phyloP scores from a whole-genome alignment of 1,139 yeast genomes.

The Pichia sp. region DNA sequence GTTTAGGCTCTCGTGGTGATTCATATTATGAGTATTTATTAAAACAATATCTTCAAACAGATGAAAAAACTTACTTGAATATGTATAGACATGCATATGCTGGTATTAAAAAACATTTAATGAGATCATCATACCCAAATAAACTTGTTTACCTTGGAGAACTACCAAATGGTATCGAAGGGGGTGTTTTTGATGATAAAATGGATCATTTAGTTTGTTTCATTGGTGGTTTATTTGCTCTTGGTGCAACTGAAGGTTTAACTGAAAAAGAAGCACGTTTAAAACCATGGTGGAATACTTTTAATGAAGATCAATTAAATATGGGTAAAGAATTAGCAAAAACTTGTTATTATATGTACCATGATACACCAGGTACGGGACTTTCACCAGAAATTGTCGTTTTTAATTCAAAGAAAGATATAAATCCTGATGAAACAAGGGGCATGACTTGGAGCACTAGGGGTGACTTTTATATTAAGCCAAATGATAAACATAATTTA shows the following conservation, averaged over 20 bases:
- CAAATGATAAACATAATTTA: conserved; percentile 69
- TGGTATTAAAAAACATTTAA: conserved; percentile 64
- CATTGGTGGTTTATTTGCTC: conserved; percentile 82
- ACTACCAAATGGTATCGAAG: conserved; percentile 57
- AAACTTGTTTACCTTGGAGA: conserved; percentile 73
- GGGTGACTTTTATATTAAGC: conserved; percentile 52
- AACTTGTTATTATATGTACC: conserved; percentile 81
- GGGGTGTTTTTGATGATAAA: conserved; percentile 58
- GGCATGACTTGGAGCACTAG: conserved; percentile 6
- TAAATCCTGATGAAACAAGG: conserved; percentile 15
- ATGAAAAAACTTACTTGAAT: conserved; percentile 58
- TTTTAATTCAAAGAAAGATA: conserved; percentile 42
- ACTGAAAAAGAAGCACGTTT: conserved; percentile 46
- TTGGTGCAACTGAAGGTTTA: conserved; percentile 82
- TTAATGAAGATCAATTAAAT: conserved; percentile 51
- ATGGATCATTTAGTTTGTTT: conserved; percentile 96
- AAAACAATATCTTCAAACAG: conserved; percentile 80
- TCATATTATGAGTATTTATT: conserved; percentile 86
- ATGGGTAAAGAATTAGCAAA: conserved; percentile 72
- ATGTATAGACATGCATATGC: conserved; percentile 75
- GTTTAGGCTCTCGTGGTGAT: conserved; percentile 89
- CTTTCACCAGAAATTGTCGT: conserved; percentile 85
- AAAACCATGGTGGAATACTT: conserved; percentile 37
- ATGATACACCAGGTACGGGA: conserved; percentile 62
- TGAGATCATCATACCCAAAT: conserved; percentile 56